Conservation (phyloP, 1,284 basidiomycete species). For the Abortiporus biennis region DNA sequence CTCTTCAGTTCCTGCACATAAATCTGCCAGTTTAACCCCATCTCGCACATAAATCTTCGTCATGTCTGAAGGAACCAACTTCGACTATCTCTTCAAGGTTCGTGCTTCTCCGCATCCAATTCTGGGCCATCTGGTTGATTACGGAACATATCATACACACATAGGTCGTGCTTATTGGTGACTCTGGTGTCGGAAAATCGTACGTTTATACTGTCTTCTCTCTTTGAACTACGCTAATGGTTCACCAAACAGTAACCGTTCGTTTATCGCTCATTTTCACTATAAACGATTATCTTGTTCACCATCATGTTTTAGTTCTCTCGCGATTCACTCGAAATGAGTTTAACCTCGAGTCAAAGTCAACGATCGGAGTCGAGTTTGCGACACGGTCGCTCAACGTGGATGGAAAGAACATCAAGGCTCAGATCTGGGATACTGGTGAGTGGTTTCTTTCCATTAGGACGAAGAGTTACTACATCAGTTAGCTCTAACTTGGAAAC, state of each 20-base stretch:
- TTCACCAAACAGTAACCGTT: conserved; percentile 26
- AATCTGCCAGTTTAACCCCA: conserved; percentile 5
- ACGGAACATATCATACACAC: no score
- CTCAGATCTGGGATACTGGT: conserved; percentile 99
- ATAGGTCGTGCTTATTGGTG: conserved; percentile 93
- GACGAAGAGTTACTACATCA: background rate
- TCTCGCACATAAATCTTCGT: conserved; percentile 7
- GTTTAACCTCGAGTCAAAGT: conserved; percentile 99
- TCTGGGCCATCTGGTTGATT: no score
- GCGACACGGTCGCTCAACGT: conserved; percentile 94
- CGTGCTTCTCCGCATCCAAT: no score
- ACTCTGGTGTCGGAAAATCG: conserved; percentile 99
- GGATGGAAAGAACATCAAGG: conserved; percentile 96
- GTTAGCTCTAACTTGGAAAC: background rate
- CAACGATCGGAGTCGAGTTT: conserved; percentile 99
- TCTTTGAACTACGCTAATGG: background rate
- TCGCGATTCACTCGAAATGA: conserved; percentile 99
- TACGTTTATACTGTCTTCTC: conserved; percentile 35
- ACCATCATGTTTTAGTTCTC: conserved; percentile 59
- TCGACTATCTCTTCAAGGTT: conserved; percentile 94
- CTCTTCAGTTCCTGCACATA: background rate
- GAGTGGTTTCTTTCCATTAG: conserved; percentile 19
- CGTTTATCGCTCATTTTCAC: conserved; percentile 7
- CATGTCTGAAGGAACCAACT: conserved; percentile 89
- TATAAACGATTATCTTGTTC: background rate